phyloP scores from a whole-genome alignment of 495 filamentous ascomycete genomes.

The Tuber aestivum region DNA sequence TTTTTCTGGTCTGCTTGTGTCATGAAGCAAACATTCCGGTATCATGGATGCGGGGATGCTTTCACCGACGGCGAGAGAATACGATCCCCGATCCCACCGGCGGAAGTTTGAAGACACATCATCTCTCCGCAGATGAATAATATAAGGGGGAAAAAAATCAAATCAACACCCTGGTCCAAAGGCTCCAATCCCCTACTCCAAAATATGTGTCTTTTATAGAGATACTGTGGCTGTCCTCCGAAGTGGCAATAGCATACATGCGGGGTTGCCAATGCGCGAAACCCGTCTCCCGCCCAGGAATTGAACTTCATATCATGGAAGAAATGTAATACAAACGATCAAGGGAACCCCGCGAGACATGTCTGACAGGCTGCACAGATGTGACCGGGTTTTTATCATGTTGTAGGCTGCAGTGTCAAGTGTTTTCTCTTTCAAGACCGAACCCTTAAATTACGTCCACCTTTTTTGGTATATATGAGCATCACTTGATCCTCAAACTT shows the following conservation, averaged over 20 bases:
- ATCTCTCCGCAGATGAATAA: background rate
- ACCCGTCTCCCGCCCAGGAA: background rate
- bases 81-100: background rate
- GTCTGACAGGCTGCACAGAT: background rate
- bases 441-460: background rate
- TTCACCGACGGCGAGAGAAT: background rate
- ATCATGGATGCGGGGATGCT: background rate
- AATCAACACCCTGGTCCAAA: background rate
- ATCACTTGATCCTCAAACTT: background rate
- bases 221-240: background rate
- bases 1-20: background rate
- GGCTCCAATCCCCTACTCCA: background rate
- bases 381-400: background rate
- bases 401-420: background rate
- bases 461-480: background rate
- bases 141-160: background rate
- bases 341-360: background rate
- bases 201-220: background rate
- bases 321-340: background rate
- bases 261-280: background rate
- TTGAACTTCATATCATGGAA: background rate
- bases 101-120: background rate
- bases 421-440: background rate
- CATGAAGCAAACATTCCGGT: background rate
- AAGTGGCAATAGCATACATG: background rate